phyloP scores from a whole-genome alignment of 2,329 filamentous ascomycete species.

The Aspergillus sp. region DNA sequence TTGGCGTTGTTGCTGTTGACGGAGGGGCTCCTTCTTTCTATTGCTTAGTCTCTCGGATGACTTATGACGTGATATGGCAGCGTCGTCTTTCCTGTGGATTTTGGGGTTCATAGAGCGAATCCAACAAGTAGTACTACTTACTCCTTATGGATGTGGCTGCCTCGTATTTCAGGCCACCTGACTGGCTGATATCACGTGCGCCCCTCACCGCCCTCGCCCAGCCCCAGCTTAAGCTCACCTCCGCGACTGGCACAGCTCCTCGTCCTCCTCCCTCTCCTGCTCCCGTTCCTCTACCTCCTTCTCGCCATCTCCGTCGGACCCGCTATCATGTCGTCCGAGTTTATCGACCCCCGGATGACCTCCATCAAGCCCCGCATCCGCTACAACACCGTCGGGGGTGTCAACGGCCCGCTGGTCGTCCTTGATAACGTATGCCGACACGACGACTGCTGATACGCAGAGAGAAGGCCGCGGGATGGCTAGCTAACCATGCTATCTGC shows the following conservation, averaged over 20 bases:
- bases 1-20: conserved; percentile 2
- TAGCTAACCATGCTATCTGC: conserved; percentile 12
- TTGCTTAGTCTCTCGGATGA: background rate
- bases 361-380: conserved; percentile 62
- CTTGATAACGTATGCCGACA: conserved; percentile 74
- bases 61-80: conserved; percentile 7
- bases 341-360: conserved; percentile 39
- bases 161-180: too few relatives aligned
- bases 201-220: conserved; percentile 3
- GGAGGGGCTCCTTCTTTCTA: background rate
- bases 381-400: conserved; percentile 97
- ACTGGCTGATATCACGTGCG: conserved; percentile 5
- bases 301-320: conserved; percentile 7
- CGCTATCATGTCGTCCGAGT: conserved; percentile 30
- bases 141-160: too few relatives aligned
- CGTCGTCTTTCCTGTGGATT: too few relatives aligned
- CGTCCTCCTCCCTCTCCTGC: conserved; percentile 1
- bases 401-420: conserved; percentile 96
- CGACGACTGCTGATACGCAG: background rate
- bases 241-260: conserved; percentile 5
- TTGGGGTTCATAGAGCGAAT: too few relatives aligned
- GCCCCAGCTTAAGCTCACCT: conserved; percentile 1
- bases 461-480: background rate
- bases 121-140: too few relatives aligned
- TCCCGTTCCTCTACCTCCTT: conserved; percentile 8